Conservation (phyloP, 169 alveolate genomes). For the Eimeria acervulina region DNA sequence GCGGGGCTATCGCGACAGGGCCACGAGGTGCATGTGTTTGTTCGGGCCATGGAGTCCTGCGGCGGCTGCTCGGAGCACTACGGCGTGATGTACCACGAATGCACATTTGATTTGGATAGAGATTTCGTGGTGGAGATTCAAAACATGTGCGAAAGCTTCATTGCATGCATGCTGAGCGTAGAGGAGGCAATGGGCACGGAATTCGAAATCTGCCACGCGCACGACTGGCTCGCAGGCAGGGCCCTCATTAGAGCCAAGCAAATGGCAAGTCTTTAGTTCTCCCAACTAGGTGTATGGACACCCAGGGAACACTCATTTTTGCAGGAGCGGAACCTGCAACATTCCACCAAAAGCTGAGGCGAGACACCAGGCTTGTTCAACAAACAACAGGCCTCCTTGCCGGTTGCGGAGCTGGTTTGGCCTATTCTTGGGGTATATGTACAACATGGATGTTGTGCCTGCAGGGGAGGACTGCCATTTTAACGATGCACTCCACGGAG, state of each 20-base stretch:
- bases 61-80: constrained; percentile 83
- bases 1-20: constrained; percentile 89
- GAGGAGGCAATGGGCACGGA: constrained; percentile 79
- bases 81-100: constrained; percentile 87
- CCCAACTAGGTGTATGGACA: background rate
- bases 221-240: constrained; percentile 90
- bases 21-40: constrained; percentile 89
- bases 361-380: background rate
- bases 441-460: background rate
- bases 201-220: constrained; percentile 89
- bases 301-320: background rate
- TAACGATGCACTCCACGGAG: constrained; percentile 91
- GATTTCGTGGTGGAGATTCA: constrained; percentile 89
- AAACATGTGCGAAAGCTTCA: constrained; percentile 90
- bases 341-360: constrained; percentile 1
- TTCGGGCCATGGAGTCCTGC: constrained; percentile 85
- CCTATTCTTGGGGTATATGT: background rate
- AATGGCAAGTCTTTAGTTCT: constrained; percentile 60
- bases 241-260: constrained; percentile 85
- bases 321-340: background rate
- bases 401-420: background rate
- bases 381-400: background rate
- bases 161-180: constrained; percentile 84
- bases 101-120: constrained; percentile 86
- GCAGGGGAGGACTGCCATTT: constrained; percentile 85